phyloP scores from a whole-genome alignment of 1,284 basidiomycete genomes.

The Microbotryum scabiosae region DNA sequence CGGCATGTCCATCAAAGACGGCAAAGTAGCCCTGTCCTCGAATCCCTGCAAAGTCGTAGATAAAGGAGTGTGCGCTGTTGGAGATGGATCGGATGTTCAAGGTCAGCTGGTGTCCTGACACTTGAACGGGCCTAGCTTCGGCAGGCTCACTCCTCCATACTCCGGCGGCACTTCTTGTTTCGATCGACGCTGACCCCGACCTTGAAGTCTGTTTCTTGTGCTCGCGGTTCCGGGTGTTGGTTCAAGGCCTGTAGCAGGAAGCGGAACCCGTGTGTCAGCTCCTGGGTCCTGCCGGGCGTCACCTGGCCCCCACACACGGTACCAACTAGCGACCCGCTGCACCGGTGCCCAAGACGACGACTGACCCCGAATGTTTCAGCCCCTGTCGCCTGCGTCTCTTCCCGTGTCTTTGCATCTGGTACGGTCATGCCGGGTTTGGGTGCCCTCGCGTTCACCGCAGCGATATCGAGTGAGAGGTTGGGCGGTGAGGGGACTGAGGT shows the following conservation, averaged over 20 bases:
- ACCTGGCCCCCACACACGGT: background rate
- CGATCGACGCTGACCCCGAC: slow-evolving; percentile 80
- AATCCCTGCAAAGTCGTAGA: slow-evolving; percentile 83
- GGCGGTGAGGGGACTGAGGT: background rate
- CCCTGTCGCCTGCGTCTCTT: slow-evolving; percentile 12
- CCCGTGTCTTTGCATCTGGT: slow-evolving; percentile 16
- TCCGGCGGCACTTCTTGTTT: slow-evolving; percentile 73
- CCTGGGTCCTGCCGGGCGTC: background rate
- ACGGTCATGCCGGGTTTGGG: slow-evolving; percentile 4
- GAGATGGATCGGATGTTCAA: fast-evolving
- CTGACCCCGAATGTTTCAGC: slow-evolving; percentile 24
- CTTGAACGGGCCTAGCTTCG: background rate
- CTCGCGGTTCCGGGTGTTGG: background rate
- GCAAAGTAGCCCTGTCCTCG: slow-evolving; percentile 95
- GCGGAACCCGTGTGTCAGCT: background rate
- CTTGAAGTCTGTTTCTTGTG: slow-evolving; percentile 4
- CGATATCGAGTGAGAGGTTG: background rate
- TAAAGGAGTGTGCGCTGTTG: slow-evolving; percentile 71
- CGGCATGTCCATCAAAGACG: slow-evolving; percentile 97
- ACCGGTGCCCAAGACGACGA: background rate
- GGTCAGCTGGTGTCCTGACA: background rate
- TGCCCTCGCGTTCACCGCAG: background rate
- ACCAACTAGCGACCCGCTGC: background rate
- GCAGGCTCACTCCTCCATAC: slow-evolving; percentile 74
- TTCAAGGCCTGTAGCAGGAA: background rate